A percentile compares a stretch with the other conserved stretches of the same genome.
phyloP scores from a whole-genome alignment of 1,284 basidiomycete species.

The Mycena citricolor region DNA sequence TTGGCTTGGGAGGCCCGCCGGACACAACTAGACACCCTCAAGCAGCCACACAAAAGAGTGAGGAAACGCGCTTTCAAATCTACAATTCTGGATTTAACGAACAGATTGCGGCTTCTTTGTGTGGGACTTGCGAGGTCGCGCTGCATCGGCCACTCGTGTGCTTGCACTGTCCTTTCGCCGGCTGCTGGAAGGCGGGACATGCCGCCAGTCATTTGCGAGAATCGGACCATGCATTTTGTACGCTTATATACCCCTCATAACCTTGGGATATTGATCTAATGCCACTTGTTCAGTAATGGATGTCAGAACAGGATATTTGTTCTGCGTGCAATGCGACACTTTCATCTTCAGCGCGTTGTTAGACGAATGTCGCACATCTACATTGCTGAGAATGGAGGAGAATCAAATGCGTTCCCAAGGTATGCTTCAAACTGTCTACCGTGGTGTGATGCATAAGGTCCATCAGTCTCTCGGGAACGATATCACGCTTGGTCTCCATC shows the following conservation, averaged over 20 bases:
- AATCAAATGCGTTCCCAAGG: slow-evolving; percentile 42
- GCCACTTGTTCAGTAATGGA: slow-evolving; percentile 38
- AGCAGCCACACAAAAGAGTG: slow-evolving; percentile 39
- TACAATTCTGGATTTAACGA: slow-evolving; percentile 4
- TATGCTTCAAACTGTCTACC: slow-evolving; percentile 20
- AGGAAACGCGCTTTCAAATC: slow-evolving; percentile 37
- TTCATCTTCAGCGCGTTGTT: slow-evolving; percentile 43
- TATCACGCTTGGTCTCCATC: slow-evolving; percentile 44
- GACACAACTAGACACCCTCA: slow-evolving; percentile 35
- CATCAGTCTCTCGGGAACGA: slow-evolving; percentile 38
- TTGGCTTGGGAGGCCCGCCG: slow-evolving; percentile 44
- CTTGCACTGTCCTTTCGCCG: slow-evolving; percentile 72
- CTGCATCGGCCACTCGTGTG: slow-evolving; percentile 78
- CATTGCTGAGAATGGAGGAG: slow-evolving; percentile 42
- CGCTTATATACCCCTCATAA: slow-evolving; percentile 31
- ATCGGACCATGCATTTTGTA: slow-evolving; percentile 67
- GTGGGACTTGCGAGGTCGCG: slow-evolving; percentile 58
- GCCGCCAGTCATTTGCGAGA: slow-evolving; percentile 56
- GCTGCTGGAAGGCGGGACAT: slow-evolving; percentile 69
- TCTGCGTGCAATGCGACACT: slow-evolving; percentile 46
- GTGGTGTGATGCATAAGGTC: background rate
- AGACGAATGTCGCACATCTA: slow-evolving; percentile 35
- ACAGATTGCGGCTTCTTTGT: slow-evolving; percentile 53
- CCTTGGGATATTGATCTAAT: slow-evolving; percentile 8
- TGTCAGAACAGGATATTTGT: slow-evolving; percentile 42